Evolutionary conservation across 495 filamentous ascomycete genomes (phyloP), one percentile per base, ranked within the genome.

Genomic region (Ramalina peruviana): DNA sequence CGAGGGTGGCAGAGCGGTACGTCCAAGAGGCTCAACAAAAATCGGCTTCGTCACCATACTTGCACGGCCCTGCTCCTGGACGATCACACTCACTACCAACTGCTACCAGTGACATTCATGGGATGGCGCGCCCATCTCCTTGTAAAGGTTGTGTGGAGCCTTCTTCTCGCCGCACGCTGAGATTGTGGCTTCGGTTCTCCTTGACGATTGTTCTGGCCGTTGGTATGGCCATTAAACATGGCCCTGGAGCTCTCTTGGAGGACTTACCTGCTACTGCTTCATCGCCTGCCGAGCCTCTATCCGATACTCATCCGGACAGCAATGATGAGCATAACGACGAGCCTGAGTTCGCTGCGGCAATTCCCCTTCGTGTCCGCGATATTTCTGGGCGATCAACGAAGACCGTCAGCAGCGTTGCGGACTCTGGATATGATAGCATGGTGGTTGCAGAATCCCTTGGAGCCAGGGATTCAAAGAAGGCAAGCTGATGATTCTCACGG

Each of bases 161-260:
- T 11, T 58, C 58, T 6, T 56, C 58, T 36, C 55, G 53, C 16
- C 58, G 56, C 40, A 54, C 52, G 7, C 42, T 58, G 10, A 53
- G 55, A 2, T 51, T 66, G 19, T 66, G 63, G 63, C 54, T 62
- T 11, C 62, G 56, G 16, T 64, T 66, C 43, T 65, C 62, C 4
- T 40, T 66, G 17, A 53, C 63, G 10, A 59, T 66, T 21, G 42
- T 65, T 20, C 49, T 66, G 26, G 63, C 62, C 13, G 48, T 66
- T 37, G 63, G 60, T 21, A 40, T 62, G 10, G 63, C 63, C 13
- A 48, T 66, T 37, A 63, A 62, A 41, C 26, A 66, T 36, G 63
- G 63, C 1, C 63, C 63, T 3, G 62, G 49, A 17, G 43, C 15
- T 10, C 37, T 65, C 6, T 37, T 65, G 7, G 49, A 16, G 15